phyloP scores from a whole-genome alignment of 345 rosid species.

The Eucalyptus pauciflora region DNA sequence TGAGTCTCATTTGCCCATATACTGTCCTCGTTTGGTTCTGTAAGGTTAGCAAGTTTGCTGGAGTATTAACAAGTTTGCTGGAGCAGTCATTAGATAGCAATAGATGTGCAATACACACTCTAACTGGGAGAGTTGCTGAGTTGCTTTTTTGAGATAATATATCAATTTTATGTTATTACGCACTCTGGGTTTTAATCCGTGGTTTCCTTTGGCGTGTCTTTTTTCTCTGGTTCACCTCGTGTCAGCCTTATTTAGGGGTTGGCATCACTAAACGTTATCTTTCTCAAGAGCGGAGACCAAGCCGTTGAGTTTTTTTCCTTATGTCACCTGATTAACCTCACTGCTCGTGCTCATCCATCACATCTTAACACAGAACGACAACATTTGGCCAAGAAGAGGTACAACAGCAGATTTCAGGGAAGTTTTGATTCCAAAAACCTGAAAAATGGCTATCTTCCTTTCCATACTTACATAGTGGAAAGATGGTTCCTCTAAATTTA shows the following conservation, averaged over 20 bases:
- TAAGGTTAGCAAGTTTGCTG: neutral
- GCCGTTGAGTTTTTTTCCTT: neutral
- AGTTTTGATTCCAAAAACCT: neutral
- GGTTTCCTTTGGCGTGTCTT: neutral
- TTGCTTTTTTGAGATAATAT: neutral
- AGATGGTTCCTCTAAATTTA: neutral
- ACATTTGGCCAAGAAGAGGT: neutral
- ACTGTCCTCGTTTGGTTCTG: neutral
- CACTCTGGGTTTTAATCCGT: neutral
- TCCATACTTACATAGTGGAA: neutral
- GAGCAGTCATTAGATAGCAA: neutral
- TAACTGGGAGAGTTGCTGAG: neutral
- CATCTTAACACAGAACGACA: neutral
- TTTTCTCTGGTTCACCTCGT: neutral
- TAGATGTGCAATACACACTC: neutral
- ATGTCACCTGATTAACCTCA: neutral
- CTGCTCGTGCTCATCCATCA: neutral
- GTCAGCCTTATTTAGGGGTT: neutral
- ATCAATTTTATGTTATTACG: neutral
- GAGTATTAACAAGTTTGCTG: neutral
- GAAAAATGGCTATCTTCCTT: neutral
- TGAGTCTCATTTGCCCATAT: neutral
- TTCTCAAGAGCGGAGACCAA: neutral
- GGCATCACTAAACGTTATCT: neutral
- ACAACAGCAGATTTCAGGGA: neutral